phyloP scores from a whole-genome alignment of 163 green algal species.

The Scenedesmus sp. region DNA sequence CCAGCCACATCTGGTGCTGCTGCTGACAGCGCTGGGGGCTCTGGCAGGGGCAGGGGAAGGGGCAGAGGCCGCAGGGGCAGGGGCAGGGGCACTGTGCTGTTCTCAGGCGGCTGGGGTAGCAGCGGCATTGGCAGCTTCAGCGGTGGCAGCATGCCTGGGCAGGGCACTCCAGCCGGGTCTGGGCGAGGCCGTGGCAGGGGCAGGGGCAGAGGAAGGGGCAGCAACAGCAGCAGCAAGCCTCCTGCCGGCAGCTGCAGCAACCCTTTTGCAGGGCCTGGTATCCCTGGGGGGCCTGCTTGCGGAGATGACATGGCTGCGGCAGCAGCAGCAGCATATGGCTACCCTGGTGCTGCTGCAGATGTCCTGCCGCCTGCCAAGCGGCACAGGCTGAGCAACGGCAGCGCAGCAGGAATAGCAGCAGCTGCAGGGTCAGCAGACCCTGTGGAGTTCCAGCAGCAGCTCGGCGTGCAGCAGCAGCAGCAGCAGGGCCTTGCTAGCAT shows the following conservation, averaged over 20 bases:
- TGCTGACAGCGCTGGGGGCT: background rate
- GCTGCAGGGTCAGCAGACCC: background rate
- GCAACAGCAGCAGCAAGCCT: background rate
- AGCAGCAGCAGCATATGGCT: background rate
- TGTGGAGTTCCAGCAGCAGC: constrained; percentile 10
- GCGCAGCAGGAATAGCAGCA: background rate
- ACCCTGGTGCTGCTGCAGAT: background rate
- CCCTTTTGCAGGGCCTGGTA: background rate
- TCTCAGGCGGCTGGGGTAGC: background rate
- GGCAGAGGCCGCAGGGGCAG: constrained; percentile 2
- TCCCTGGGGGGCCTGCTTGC: background rate
- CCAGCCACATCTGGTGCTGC: background rate
- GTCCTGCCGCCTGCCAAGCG: background rate
- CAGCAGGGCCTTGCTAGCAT: background rate
- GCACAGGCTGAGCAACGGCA: constrained; percentile 7
- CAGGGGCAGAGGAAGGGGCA: background rate
- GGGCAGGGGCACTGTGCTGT: background rate
- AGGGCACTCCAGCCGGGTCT: background rate
- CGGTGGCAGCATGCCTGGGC: background rate
- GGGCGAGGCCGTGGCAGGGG: background rate
- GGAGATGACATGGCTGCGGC: background rate
- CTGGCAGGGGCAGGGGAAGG: constrained; percentile 1
- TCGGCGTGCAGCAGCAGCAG: constrained; percentile 23
- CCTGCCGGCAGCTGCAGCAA: background rate
- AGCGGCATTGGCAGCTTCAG: background rate